A percentile compares a stretch with the other conserved stretches of the same genome.
These are phyloP conservation scores for Wickerhamiella brachini DNA, from an alignment of 805 yeast genomes.

Conservation along the genomic window DNA sequence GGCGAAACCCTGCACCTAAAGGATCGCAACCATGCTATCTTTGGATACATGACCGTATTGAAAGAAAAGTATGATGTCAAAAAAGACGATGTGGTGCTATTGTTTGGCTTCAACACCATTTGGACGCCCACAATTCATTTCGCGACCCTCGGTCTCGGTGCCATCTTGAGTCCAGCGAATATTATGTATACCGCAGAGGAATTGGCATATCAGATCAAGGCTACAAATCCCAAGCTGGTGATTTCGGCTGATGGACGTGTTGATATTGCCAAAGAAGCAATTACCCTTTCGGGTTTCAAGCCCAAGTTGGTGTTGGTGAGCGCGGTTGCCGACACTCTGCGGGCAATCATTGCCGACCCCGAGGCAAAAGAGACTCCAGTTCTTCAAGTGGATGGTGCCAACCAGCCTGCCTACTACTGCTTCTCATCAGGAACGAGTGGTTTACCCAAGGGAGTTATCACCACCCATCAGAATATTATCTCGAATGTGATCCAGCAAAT, in stretches of 20 bases:
- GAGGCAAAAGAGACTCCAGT: constrained; percentile 6
- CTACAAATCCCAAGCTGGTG: constrained; percentile 13
- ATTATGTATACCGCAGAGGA: constrained; percentile 23
- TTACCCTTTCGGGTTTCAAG: constrained; percentile 2
- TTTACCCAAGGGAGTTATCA: constrained; percentile 63
- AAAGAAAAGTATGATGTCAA: constrained; percentile 11
- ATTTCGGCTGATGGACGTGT: constrained; percentile 10
- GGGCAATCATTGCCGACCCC: background rate
- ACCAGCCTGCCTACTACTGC: constrained; percentile 19
- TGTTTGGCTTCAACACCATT: constrained; percentile 21
- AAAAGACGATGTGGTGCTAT: constrained; percentile 21
- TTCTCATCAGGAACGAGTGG: constrained; percentile 34
- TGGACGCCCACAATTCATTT: constrained; percentile 21
- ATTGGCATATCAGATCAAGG: constrained; percentile 20
- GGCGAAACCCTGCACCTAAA: constrained; percentile 12
- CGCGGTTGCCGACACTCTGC: constrained; percentile 3
- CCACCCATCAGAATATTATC: constrained; percentile 42
- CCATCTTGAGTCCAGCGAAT: constrained; percentile 24
- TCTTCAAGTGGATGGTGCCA: constrained; percentile 8
- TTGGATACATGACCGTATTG: constrained; percentile 15
- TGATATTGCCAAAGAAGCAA: constrained; percentile 6
- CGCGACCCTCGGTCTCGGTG: constrained; percentile 20
- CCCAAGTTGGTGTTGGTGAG: constrained; percentile 5
- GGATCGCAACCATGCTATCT: constrained; percentile 10
- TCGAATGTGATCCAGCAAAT: constrained; percentile 24